Conservation (phyloP, 2,329 filamentous ascomycete genomes). For the Colletotrichum tropicicola region DNA sequence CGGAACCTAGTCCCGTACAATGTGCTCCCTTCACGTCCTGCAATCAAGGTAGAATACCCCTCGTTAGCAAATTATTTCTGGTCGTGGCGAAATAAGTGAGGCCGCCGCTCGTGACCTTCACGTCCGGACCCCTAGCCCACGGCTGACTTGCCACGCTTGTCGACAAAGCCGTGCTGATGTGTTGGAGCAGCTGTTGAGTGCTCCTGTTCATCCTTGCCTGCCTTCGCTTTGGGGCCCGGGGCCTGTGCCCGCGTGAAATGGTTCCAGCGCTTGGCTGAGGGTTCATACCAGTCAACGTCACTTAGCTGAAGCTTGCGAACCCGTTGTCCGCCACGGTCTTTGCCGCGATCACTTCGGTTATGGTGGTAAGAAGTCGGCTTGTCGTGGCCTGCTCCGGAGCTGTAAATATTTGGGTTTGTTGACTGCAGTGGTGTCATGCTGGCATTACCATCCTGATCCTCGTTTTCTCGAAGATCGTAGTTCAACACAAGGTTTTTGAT, state of each 20-base stretch:
- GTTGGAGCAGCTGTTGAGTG: neutral
- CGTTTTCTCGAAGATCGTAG: slow-evolving; percentile 88
- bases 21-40: slow-evolving; percentile 22
- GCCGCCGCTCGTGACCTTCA: neutral
- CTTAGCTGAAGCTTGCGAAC: slow-evolving; percentile 92
- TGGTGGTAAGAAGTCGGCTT: slow-evolving; percentile 58
- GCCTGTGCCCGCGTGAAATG: neutral
- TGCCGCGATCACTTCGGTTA: slow-evolving; percentile 64
- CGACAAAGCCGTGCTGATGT: neutral
- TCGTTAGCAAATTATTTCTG: slow-evolving; percentile 20
- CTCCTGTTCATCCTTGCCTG: neutral
- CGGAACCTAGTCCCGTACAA: slow-evolving; percentile 3
- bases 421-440: slow-evolving; percentile 50
- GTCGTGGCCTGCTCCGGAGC: slow-evolving; percentile 56
- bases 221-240: neutral
- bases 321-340: slow-evolving; percentile 79
- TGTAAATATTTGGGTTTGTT: slow-evolving; percentile 63
- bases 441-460: slow-evolving; percentile 80
- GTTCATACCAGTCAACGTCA: slow-evolving; percentile 91
- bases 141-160: slow-evolving; percentile 13
- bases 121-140: neutral
- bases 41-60: neutral
- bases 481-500: slow-evolving; percentile 98
- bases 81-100: neutral
- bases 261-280: slow-evolving; percentile 32